Percentiles rank a stretch among this genome's conserved stretches.
phyloP scores from a whole-genome alignment of 2,329 filamentous ascomycete genomes.

The Penicillium sp. region DNA sequence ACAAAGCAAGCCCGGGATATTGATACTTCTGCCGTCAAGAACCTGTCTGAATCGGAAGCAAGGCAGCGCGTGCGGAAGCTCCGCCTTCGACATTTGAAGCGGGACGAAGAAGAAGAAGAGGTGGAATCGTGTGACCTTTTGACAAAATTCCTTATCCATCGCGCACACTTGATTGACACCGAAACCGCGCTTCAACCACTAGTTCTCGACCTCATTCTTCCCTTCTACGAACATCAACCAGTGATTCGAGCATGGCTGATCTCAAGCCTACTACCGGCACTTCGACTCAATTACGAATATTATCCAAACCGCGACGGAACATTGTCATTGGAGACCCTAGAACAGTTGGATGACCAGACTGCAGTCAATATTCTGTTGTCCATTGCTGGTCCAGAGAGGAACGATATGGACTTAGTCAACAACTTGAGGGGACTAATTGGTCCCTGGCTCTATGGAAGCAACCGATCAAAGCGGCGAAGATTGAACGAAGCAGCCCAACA shows the following conservation, averaged over 20 bases:
- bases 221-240: constrained; percentile 56
- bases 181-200: constrained; percentile 59
- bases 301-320: constrained; percentile 52
- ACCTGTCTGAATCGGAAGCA: constrained; percentile 51
- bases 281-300: constrained; percentile 63
- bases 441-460: constrained; percentile 63
- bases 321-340: constrained; percentile 53
- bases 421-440: constrained; percentile 61
- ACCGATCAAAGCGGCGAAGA: constrained; percentile 54
- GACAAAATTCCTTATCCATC: constrained; percentile 59
- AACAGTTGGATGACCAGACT: constrained; percentile 50
- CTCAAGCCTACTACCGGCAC: constrained; percentile 57
- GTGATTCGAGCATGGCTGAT: constrained; percentile 60
- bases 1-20: constrained; percentile 35
- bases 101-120: constrained; percentile 45
- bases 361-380: constrained; percentile 57
- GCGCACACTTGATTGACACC: constrained; percentile 58
- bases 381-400: constrained; percentile 36
- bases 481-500: constrained; percentile 35
- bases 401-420: constrained; percentile 45
- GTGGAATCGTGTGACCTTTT: constrained; percentile 50
- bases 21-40: constrained; percentile 48
- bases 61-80: constrained; percentile 54
- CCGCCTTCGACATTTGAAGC: constrained; percentile 50
- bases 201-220: constrained; percentile 55